Percentiles rank a stretch among this genome's conserved stretches.
Conservation (phyloP, 164 flowering plant genomes). For the Stephania japonica region DNA sequence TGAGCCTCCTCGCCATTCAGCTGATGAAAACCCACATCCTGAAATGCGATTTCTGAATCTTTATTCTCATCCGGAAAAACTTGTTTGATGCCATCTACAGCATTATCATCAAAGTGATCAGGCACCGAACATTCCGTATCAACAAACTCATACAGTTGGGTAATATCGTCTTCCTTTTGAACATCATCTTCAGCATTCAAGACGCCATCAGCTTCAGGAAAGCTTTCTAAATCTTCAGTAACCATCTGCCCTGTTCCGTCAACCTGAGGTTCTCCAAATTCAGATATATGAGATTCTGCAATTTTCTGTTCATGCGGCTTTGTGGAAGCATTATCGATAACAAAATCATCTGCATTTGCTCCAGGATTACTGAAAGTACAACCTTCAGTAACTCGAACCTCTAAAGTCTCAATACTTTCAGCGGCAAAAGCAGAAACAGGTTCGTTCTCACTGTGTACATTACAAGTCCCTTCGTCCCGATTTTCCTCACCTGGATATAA, state of each 20-base stretch:
- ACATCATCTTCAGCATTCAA: background rate
- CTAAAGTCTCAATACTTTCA: background rate
- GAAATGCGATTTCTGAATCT: background rate
- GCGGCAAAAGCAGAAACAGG: background rate
- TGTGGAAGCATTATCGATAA: background rate
- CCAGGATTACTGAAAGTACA: background rate
- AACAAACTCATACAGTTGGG: background rate
- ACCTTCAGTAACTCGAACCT: background rate
- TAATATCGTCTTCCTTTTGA: background rate
- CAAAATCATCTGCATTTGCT: background rate
- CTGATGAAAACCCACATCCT: background rate
- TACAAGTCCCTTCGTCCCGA: background rate
- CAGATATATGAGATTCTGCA: background rate
- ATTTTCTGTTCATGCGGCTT: conserved; percentile 1
- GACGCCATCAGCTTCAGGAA: conserved; percentile 2
- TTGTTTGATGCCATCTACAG: background rate
- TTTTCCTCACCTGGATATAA: background rate
- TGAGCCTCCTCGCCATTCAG: background rate
- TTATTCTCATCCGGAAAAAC: background rate
- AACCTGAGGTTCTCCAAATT: conserved; percentile 3
- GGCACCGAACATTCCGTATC: background rate
- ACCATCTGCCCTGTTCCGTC: background rate
- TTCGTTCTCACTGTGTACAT: background rate
- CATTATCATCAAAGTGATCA: background rate
- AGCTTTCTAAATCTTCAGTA: conserved; percentile 4